Conservation (phyloP, 345 rosid species). For the Citrus inodora region DNA sequence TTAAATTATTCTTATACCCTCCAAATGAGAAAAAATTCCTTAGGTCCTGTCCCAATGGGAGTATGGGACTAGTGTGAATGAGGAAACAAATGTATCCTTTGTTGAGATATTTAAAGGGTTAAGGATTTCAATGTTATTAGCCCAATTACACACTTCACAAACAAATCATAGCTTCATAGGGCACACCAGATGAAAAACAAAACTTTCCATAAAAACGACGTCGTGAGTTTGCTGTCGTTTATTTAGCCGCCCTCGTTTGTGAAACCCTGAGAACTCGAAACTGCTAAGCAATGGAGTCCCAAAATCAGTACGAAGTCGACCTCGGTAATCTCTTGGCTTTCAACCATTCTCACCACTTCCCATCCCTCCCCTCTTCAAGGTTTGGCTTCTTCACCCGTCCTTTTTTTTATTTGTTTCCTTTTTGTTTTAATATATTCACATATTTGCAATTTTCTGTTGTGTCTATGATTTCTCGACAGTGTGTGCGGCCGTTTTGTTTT, state of each 20-base stretch:
- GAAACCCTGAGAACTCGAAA: neutral
- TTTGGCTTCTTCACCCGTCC: conserved; percentile 10
- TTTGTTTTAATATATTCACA: too few species aligned
- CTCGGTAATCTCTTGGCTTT: conserved; percentile 71
- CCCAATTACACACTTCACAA: neutral
- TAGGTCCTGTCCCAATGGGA: too few species aligned
- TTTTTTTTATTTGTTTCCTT: too few species aligned
- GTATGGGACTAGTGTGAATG: too few species aligned
- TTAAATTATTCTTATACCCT: too few species aligned
- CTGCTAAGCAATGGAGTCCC: conserved; percentile 21
- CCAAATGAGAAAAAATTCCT: too few species aligned
- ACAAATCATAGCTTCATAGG: neutral
- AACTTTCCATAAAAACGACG: neutral
- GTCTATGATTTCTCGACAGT: neutral
- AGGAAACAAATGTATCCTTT: neutral
- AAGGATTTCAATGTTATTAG: neutral
- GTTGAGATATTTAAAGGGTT: neutral
- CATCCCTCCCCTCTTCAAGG: conserved; percentile 64
- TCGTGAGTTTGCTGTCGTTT: neutral
- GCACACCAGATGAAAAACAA: neutral
- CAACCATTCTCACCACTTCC: conserved; percentile 45
- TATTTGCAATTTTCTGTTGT: neutral
- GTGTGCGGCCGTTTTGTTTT: neutral
- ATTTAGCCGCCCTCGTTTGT: neutral
- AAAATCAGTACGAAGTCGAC: conserved; percentile 43